Conservation (phyloP, 2,329 filamentous ascomycete genomes). For the Chrysoporthe deuterocubensis region DNA sequence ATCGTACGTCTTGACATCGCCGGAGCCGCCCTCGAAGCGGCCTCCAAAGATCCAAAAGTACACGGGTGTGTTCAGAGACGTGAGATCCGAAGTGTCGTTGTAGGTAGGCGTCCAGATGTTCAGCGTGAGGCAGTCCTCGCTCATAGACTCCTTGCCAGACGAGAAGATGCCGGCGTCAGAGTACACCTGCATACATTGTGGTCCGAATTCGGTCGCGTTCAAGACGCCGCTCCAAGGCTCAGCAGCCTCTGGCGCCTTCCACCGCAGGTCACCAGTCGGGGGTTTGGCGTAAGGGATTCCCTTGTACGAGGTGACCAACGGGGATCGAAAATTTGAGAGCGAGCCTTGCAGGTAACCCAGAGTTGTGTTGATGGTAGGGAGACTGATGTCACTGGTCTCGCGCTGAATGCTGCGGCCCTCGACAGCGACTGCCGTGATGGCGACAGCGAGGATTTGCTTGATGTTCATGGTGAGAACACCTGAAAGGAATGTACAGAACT, state of each 20-base stretch:
- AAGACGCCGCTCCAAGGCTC: conserved; percentile 28
- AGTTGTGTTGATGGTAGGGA: neutral
- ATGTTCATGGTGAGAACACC: conserved; percentile 1
- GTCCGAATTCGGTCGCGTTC: conserved; percentile 6
- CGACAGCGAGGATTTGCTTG: neutral
- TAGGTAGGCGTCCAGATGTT: conserved; percentile 61
- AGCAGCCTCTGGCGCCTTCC: conserved; percentile 25
- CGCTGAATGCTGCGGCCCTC: neutral
- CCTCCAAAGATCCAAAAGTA: conserved; percentile 50
- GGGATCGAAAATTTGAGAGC: neutral
- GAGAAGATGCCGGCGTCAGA: neutral
- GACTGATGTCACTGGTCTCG: neutral
- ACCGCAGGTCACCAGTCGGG: conserved; percentile 30
- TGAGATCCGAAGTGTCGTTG: conserved; percentile 40
- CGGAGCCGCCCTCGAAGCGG: conserved; percentile 50
- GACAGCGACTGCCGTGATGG: conserved; percentile 1
- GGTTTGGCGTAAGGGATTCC: conserved; percentile 35
- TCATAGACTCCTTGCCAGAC: conserved; percentile 30
- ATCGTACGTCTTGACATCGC: conserved; percentile 50
- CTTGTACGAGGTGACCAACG: conserved; percentile 32
- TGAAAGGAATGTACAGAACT: neutral
- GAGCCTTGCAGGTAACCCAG: neutral
- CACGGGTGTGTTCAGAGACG: conserved; percentile 45
- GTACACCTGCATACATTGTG: neutral
- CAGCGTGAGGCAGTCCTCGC: conserved; percentile 72